Evolutionary conservation across 2,329 filamentous ascomycete species (phyloP), one percentile per base, ranked within the genome.

Genomic region (Venturia nashicola): DNA sequence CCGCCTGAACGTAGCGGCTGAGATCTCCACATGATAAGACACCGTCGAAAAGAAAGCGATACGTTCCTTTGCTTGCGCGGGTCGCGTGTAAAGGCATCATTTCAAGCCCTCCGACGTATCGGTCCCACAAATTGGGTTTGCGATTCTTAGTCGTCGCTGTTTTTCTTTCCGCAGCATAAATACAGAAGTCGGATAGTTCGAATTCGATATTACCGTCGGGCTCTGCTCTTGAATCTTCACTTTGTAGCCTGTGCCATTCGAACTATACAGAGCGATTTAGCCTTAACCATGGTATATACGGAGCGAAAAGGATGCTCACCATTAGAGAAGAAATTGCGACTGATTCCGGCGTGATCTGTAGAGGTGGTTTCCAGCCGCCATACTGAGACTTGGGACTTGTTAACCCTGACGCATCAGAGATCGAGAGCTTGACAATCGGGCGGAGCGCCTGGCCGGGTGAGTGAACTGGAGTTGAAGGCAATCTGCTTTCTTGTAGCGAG

Each of bases 331-430:
- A 27, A 20, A 60, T 18, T 5, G n/a, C 62, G 27, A 6, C 70
- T 61, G 16, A 36, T 66, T 80, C 77, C n/a, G 61, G 64, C 14
- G 60, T 65, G 14, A 67, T 34, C 11, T 66, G 65, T 12, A 68
- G 57, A 0, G 68, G 67, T 16, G 67, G 65, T 18, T 59, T 60
- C 64, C 68, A 66, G 5, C 69, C 68, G 16, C 65, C 42, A 60
- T 72, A 73, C 18, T 67, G 65, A 1, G 72, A 72, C 51, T 66
- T 65, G 9, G 71, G 71, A 51, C 66, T 68, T n/a, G 64, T 61
- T 9, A 69, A 62, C 1, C 66, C 62, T 6, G 20, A 36, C 5
- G 7, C 8, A 32, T 61, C 20, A 32, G 14, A 27, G n/a, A 36
- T 20, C 14, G 51, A 36, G n/a, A 36, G 4, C 7, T 36, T 55